A percentile compares a stretch with the other conserved stretches of the same genome.
Evolutionary conservation across 129 eudicot species (phyloP).

Genomic region (Arctium minus): DNA sequence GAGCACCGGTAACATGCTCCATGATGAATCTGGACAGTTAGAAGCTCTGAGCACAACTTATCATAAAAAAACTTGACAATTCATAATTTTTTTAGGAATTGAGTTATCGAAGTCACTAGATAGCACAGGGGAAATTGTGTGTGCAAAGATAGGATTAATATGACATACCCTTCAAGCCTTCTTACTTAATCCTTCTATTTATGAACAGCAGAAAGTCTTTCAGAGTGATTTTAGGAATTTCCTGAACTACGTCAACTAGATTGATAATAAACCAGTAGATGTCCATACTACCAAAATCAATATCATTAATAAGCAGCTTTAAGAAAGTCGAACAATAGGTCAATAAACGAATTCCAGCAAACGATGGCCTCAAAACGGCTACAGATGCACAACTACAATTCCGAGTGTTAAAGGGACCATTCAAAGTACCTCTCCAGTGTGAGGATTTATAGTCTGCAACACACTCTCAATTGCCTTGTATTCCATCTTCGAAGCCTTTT

Average conservation of each 20-base stretch:
- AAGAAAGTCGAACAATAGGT: not conserved
- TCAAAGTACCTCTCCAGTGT: constrained; percentile 81
- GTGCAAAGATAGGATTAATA: not conserved
- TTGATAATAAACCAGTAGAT: not conserved
- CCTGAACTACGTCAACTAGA: not conserved
- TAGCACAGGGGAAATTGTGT: not conserved
- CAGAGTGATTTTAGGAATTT: not conserved
- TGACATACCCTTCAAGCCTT: constrained; percentile 1
- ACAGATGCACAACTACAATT: constrained; percentile 10
- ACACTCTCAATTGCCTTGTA: constrained; percentile 95
- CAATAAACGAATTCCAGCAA: not conserved
- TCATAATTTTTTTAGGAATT: not conserved
- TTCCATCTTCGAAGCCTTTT: constrained; percentile 90
- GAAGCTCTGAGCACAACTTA: not conserved
- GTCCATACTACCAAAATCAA: not conserved
- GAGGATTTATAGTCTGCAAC: constrained; percentile 90
- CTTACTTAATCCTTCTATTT: not conserved
- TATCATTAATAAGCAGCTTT: not conserved
- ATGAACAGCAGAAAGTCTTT: not conserved
- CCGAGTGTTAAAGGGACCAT: not conserved
- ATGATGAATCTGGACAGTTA: not conserved
- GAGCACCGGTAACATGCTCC: not conserved
- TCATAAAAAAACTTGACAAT: not conserved
- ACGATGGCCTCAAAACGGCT: not conserved
- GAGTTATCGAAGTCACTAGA: not conserved